Evolutionary conservation across 176 grass and related monocot species (phyloP).

Genomic region (barley (Hordeum vulgare)): MorexV3_pseudomolecules_assembly NC_058522.1:375266909-375267408

Average conservation of each 20-base stretch:
- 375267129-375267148: background rate
- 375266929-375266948: slow-evolving; percentile 46
- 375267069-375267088: background rate
- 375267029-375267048: slow-evolving; percentile 4
- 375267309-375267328: background rate
- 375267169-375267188: background rate
- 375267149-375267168: background rate
- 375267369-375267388: background rate
- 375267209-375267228: background rate
- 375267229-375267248: background rate
- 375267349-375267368: background rate
- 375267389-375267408: background rate
- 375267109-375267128: background rate
- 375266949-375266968: slow-evolving; percentile 20
- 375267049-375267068: background rate
- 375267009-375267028: background rate
- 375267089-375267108: background rate
- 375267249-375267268: background rate
- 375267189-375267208: background rate
- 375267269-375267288: background rate
- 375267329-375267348: background rate
- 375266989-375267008: slow-evolving; percentile 7
- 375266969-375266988: background rate
- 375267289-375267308: background rate
- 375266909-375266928: slow-evolving; percentile 47